phyloP scores from a whole-genome alignment of 805 yeast genomes.

The Teunomyces aglyptinius region DNA sequence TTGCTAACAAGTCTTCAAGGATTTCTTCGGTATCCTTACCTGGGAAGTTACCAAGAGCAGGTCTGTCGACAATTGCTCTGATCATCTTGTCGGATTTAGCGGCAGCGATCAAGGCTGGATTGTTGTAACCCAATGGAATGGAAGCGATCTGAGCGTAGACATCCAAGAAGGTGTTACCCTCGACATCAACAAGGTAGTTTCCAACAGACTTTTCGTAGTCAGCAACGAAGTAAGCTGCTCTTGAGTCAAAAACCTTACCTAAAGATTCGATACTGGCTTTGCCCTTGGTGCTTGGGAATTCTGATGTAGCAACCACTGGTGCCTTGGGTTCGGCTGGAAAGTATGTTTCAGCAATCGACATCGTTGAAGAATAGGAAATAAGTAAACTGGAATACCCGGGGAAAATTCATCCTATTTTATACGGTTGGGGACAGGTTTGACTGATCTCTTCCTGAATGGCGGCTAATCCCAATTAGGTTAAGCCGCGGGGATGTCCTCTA shows the following conservation, averaged over 20 bases:
- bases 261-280: conserved; percentile 51
- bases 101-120: conserved; percentile 67
- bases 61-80: conserved; percentile 75
- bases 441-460: not conserved
- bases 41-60: conserved; percentile 62
- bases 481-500: not conserved
- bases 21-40: conserved; percentile 65
- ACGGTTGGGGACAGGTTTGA: not conserved
- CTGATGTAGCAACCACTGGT: conserved; percentile 59
- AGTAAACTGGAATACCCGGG: not conserved
- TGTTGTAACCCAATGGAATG: conserved; percentile 81
- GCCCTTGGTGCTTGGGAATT: conserved; percentile 78
- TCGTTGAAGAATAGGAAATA: conserved; percentile 3
- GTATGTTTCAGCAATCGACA: conserved; percentile 51
- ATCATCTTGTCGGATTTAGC: conserved; percentile 71
- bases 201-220: conserved; percentile 76
- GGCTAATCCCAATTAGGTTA: conserved; percentile 2
- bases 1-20: conserved; percentile 46
- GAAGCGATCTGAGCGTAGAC: conserved; percentile 84
- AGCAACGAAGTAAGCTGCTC: conserved; percentile 72
- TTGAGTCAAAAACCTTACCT: conserved; percentile 62
- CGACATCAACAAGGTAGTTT: conserved; percentile 77
- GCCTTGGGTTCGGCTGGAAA: conserved; percentile 79
- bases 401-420: not conserved
- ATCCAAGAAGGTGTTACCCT: conserved; percentile 73